phyloP scores from a whole-genome alignment of 352 stramenopile genomes.

The Globisporangium polare region DNA sequence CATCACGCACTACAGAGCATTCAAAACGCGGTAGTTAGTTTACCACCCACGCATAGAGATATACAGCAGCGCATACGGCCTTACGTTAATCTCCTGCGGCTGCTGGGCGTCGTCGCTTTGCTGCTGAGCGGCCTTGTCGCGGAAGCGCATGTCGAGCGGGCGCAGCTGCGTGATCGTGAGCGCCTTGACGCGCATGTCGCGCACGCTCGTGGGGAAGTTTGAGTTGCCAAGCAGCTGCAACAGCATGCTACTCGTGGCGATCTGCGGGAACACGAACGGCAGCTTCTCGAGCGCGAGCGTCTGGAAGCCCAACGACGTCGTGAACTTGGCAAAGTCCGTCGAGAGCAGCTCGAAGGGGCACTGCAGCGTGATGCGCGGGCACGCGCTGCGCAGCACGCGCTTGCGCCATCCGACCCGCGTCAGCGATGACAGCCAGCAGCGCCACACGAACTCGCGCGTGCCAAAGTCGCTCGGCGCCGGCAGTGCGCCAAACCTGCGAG shows the following conservation, averaged over 20 bases:
- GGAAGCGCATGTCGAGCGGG: conserved; percentile 67
- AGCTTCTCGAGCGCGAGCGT: conserved; percentile 64
- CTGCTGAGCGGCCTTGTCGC: conserved; percentile 14
- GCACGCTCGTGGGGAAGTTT: conserved; percentile 63
- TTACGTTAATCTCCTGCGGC: conserved; percentile 38
- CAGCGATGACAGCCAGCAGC: conserved; percentile 59
- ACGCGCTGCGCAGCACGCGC: conserved; percentile 47
- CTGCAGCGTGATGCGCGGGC: conserved; percentile 73
- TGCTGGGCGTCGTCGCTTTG: conserved; percentile 21
- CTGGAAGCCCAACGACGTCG: conserved; percentile 64
- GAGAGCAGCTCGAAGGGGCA: conserved; percentile 66
- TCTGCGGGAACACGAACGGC: conserved; percentile 75
- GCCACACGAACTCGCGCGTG: conserved; percentile 77
- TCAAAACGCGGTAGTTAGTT: conserved; percentile 5
- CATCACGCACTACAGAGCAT: conserved; percentile 55
- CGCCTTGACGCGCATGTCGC: conserved; percentile 50
- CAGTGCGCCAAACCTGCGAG: conserved; percentile 44
- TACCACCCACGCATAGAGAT: conserved; percentile 1
- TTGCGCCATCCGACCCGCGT: conserved; percentile 55
- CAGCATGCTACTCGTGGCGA: conserved; percentile 57
- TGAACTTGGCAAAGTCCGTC: conserved; percentile 77
- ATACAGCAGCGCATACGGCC: conserved; percentile 6
- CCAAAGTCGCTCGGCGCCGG: conserved; percentile 68
- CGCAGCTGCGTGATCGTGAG: conserved; percentile 76
- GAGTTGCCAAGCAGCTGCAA: conserved; percentile 81